These are phyloP conservation scores for Ogataea trehaloabstinens DNA, from an alignment of 805 yeast genomes.

Conservation along the genomic window DNA sequence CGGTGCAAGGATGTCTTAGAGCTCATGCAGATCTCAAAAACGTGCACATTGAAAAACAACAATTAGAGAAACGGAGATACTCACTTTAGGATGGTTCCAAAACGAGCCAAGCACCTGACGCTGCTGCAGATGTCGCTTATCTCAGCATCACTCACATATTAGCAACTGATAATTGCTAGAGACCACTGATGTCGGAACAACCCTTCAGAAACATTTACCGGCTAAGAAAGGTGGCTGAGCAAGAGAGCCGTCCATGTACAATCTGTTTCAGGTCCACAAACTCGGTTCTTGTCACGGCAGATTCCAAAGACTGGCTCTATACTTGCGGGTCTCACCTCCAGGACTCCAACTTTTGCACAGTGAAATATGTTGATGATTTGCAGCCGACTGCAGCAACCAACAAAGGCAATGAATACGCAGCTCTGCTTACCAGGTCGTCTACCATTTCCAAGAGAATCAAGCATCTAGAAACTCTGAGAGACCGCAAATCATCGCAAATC, in stretches of 20 bases:
- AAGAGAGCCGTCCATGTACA: conserved; percentile 43
- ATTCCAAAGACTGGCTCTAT: conserved; percentile 52
- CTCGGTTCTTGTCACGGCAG: conserved; percentile 42
- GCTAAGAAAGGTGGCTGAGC: conserved; percentile 40
- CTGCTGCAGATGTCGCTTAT: no score
- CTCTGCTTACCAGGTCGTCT: conserved; percentile 24
- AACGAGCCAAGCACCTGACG: no score
- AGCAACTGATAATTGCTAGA: background rate
- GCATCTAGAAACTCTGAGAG: conserved; percentile 32
- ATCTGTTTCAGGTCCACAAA: conserved; percentile 50
- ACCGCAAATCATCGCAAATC: conserved; percentile 22
- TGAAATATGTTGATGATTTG: conserved; percentile 33
- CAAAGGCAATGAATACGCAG: conserved; percentile 21
- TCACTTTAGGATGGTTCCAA: no score
- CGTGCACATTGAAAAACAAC: no score
- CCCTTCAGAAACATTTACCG: conserved; percentile 36
- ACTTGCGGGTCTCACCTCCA: conserved; percentile 46
- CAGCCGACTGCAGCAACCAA: conserved; percentile 9
- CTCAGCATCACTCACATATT: background rate
- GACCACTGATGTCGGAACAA: conserved; percentile 8
- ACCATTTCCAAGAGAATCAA: conserved; percentile 33
- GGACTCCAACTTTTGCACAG: conserved; percentile 43
- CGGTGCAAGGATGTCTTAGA: no score
- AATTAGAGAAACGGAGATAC: no score
- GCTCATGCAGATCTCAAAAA: no score